A percentile compares a stretch with the other conserved stretches of the same genome.
phyloP scores from a whole-genome alignment of 306 rosid genomes.

The Pyrus communis region DNA sequence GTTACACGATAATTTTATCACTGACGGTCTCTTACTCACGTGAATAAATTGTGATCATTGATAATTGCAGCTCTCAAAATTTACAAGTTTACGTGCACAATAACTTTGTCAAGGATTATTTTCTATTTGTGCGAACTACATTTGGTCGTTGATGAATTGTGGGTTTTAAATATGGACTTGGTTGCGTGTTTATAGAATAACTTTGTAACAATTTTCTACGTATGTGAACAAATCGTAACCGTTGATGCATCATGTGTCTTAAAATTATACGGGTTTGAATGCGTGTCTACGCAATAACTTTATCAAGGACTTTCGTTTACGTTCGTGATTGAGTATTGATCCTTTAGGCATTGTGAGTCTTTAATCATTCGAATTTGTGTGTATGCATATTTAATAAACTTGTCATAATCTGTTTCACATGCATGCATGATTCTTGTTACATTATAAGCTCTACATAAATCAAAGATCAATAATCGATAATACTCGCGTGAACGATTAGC shows the following conservation, averaged over 20 bases:
- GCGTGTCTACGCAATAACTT: not conserved
- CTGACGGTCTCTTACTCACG: fast-evolving
- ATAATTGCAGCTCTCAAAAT: too few relatives aligned
- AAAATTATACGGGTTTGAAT: not conserved
- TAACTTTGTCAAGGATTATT: too few relatives aligned
- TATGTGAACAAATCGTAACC: too few relatives aligned
- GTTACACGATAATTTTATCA: fast-evolving
- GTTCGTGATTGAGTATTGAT: too few relatives aligned
- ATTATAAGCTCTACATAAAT: not conserved
- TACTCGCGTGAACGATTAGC: fast-evolving
- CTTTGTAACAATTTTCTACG: too few relatives aligned
- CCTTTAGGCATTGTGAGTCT: not conserved
- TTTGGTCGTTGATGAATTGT: not conserved
- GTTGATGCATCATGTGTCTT: not conserved
- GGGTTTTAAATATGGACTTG: not conserved
- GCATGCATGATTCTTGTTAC: too few relatives aligned
- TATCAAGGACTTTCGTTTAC: not conserved
- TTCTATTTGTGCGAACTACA: too few relatives aligned
- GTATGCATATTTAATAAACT: not conserved
- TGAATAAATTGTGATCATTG: too few relatives aligned
- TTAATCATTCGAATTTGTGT: not conserved
- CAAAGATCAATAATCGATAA: fast-evolving
- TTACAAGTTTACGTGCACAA: too few relatives aligned
- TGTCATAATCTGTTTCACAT: not conserved
- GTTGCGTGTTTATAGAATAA: not conserved